These are phyloP conservation scores for Chenopodium formosanum DNA, from an alignment of 148 eudicot species.

Conservation along the genomic window DNA sequence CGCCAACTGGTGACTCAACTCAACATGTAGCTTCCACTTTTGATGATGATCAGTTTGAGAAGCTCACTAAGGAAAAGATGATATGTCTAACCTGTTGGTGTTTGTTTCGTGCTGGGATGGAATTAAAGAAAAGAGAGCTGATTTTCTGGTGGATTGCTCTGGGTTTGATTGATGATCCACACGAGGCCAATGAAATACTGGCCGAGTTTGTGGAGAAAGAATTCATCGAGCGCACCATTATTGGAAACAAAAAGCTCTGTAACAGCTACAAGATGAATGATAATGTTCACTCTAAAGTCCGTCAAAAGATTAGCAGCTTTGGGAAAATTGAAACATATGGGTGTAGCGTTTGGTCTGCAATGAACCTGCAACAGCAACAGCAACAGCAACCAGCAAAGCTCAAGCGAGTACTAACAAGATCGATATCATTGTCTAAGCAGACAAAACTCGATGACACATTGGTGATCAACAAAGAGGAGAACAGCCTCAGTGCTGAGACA, in stretches of 20 bases:
- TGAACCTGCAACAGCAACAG: too few relatives aligned
- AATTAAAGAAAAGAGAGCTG: constrained; percentile 11
- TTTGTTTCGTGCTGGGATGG: background rate
- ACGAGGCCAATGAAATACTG: background rate
- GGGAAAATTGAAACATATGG: too few relatives aligned
- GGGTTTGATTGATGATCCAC: background rate
- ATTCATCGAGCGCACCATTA: constrained; percentile 8
- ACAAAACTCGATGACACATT: background rate
- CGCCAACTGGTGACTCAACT: too few relatives aligned
- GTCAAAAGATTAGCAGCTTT: too few relatives aligned
- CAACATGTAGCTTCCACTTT: too few relatives aligned
- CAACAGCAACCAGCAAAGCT: too few relatives aligned
- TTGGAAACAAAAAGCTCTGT: background rate
- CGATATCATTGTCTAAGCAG: too few relatives aligned
- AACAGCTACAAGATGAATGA: constrained; percentile 2
- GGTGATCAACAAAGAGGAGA: constrained; percentile 8
- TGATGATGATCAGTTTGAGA: background rate
- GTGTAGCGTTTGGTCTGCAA: too few relatives aligned
- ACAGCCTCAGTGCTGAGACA: background rate
- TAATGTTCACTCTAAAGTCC: too few relatives aligned
- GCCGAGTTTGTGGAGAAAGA: background rate
- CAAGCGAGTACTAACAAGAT: too few relatives aligned
- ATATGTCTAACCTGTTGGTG: background rate
- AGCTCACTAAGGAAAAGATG: background rate
- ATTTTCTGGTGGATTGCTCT: constrained; percentile 14